Conservation (phyloP, 148 eudicot species). For the Heliosperma pusillum region DNA sequence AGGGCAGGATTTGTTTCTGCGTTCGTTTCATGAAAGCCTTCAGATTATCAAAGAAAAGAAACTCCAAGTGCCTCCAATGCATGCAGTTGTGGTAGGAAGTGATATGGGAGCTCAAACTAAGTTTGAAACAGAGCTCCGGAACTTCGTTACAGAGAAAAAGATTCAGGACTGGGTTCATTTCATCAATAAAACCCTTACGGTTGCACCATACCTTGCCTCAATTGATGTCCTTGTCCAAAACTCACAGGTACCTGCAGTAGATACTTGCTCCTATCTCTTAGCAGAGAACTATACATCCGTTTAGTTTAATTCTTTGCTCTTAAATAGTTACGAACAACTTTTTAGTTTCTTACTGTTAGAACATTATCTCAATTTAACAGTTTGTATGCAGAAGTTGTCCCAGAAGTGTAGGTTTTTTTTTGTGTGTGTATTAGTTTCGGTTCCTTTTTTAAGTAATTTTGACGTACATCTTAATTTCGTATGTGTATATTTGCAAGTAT, state of each 20-base stretch:
- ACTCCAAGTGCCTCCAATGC: conserved; percentile 77
- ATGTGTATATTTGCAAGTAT: too few species aligned
- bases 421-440: neutral
- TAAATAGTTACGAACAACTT: neutral
- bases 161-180: conserved; percentile 78
- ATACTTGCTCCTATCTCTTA: conserved; percentile 13
- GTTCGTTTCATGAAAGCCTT: conserved; percentile 75
- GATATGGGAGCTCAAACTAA: conserved; percentile 83
- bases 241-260: conserved; percentile 65
- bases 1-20: conserved; percentile 92
- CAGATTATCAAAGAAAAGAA: conserved; percentile 70
- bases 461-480: neutral
- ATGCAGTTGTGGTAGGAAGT: conserved; percentile 90
- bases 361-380: neutral
- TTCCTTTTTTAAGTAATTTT: neutral
- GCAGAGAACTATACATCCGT: neutral
- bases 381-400: neutral
- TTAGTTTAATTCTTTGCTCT: neutral
- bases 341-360: neutral
- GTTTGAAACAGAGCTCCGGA: conserved; percentile 80
- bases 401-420: neutral
- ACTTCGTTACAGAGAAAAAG: conserved; percentile 63
- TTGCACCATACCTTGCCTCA: conserved; percentile 85
- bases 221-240: conserved; percentile 93
- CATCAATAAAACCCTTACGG: conserved; percentile 85